Evolutionary conservation across 2,329 filamentous ascomycete genomes (phyloP).

Genomic region (Rutstroemia sp.): DNA sequence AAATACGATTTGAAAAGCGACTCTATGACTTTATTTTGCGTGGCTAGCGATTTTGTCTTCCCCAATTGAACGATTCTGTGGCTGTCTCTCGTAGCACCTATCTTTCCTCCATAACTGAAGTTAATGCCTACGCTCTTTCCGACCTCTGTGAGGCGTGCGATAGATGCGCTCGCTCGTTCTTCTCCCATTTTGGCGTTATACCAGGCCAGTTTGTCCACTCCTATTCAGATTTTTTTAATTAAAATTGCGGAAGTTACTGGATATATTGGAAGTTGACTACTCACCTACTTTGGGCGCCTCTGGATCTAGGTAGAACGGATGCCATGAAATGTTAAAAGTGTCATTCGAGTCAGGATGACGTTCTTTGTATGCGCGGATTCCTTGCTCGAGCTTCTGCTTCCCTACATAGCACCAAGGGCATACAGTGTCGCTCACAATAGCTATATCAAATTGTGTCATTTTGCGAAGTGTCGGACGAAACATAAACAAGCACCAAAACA

Average conservation of each 20-base stretch:
- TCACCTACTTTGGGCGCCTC: conserved; percentile 44
- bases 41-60: conserved; percentile 41
- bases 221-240: conserved; percentile 14
- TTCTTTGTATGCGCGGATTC: conserved; percentile 59
- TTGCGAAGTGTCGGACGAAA: conserved; percentile 23
- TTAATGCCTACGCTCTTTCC: conserved; percentile 62
- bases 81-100: conserved; percentile 71
- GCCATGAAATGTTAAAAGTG: conserved; percentile 68
- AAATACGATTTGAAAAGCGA: conserved; percentile 61
- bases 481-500: conserved; percentile 12
- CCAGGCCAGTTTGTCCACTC: conserved; percentile 46
- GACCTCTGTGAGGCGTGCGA: conserved; percentile 46
- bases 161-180: conserved; percentile 50
- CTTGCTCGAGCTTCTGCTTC: conserved; percentile 65
- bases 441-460: conserved; percentile 72
- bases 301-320: conserved; percentile 75
- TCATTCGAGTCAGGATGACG: conserved; percentile 54
- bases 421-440: conserved; percentile 73
- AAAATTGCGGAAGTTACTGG: neutral
- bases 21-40: conserved; percentile 54
- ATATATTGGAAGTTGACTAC: conserved; percentile 23
- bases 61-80: conserved; percentile 70
- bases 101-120: conserved; percentile 64
- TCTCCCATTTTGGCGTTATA: conserved; percentile 59
- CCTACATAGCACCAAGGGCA: conserved; percentile 35